Evolutionary conservation across 345 rosid species (phyloP).

Genomic region (Camelina laxa): DNA sequence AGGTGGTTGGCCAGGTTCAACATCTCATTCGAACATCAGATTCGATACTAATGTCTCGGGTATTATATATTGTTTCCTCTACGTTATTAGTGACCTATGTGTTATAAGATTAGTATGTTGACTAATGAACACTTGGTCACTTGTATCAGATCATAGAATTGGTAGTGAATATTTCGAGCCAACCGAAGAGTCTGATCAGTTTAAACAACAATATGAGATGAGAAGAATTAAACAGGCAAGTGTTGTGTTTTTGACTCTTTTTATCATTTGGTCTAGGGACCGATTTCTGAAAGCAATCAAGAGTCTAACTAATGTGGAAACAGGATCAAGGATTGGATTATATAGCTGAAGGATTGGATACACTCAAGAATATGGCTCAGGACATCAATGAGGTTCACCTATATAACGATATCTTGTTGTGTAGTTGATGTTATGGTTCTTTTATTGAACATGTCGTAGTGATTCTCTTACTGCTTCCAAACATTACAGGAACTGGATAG

Average conservation of each 20-base stretch:
- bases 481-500: conserved; percentile 76
- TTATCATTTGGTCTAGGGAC: neutral
- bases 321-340: conserved; percentile 94
- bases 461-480: conserved; percentile 6
- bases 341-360: conserved; percentile 87
- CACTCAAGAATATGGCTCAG: conserved; percentile 87
- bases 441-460: neutral
- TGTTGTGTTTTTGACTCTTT: conserved; percentile 1
- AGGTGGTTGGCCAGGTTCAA: conserved; percentile 66
- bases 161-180: conserved; percentile 73
- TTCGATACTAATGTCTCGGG: conserved; percentile 10
- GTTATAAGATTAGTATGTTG: neutral
- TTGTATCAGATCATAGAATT: conserved; percentile 50
- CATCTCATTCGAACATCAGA: conserved; percentile 42
- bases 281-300: neutral
- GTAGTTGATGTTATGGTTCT: neutral
- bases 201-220: conserved; percentile 87
- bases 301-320: neutral
- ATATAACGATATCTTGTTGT: neutral
- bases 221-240: conserved; percentile 77
- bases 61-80: neutral
- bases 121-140: neutral
- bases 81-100: neutral
- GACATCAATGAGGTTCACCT: conserved; percentile 86
- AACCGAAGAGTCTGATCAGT: conserved; percentile 66